Conservation (phyloP, 2,329 filamentous ascomycete genomes). For the Epichloe sylvatica region DNA sequence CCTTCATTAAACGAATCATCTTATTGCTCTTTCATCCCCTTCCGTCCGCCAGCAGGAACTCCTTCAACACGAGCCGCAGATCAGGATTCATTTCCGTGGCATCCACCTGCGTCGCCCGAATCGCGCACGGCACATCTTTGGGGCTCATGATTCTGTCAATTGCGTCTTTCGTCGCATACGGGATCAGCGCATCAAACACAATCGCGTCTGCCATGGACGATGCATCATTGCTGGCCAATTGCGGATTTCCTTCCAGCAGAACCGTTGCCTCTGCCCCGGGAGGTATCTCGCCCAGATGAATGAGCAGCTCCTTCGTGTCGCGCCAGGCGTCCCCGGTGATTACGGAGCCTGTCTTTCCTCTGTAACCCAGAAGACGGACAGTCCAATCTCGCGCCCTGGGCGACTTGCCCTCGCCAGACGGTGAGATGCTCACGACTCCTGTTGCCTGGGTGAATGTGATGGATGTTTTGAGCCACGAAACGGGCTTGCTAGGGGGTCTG, state of each 20-base stretch:
- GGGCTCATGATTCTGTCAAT: constrained; percentile 7
- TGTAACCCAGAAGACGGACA: constrained; percentile 6
- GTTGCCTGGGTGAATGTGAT: constrained; percentile 6
- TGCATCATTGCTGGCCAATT: constrained; percentile 8
- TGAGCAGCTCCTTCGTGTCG: not conserved
- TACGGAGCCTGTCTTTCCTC: not conserved
- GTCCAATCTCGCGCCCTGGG: constrained; percentile 3
- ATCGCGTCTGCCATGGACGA: constrained; percentile 7
- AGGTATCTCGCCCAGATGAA: constrained; percentile 6
- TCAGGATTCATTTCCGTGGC: constrained; percentile 12
- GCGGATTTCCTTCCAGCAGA: constrained; percentile 5
- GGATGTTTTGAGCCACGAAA: constrained; percentile 5
- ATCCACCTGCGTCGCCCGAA: constrained; percentile 8
- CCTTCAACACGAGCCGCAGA: constrained; percentile 9
- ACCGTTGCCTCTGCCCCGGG: constrained; percentile 5
- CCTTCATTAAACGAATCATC: too few relatives aligned
- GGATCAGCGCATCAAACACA: constrained; percentile 9
- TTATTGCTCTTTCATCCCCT: not conserved
- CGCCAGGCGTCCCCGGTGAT: not conserved
- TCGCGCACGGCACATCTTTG: constrained; percentile 1
- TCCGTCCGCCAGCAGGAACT: constrained; percentile 10
- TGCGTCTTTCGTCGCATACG: constrained; percentile 8
- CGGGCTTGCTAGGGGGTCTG: not conserved
- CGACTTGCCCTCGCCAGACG: not conserved
- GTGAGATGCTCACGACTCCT: constrained; percentile 3